Evolutionary conservation across 78 protist genomes (phyloP).

Genomic region (Chrysochromulina tobinii): DNA sequence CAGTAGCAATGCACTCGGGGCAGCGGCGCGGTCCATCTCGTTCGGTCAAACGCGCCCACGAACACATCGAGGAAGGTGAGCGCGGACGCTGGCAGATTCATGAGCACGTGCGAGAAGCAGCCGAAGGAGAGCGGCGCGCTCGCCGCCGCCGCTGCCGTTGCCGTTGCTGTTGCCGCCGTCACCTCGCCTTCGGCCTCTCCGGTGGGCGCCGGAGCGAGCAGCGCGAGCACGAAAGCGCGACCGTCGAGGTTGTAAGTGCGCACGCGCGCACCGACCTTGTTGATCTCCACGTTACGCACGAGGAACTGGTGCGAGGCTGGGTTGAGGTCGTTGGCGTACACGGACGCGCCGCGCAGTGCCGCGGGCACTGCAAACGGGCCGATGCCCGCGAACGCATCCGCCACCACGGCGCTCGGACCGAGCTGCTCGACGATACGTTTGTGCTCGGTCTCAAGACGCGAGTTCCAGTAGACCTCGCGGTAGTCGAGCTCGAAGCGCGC

Average conservation of each 20-base stretch:
- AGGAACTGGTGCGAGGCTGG: slow-evolving; percentile 75
- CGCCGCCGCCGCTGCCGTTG: background rate
- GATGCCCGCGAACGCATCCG: slow-evolving; percentile 92
- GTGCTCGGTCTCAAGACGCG: slow-evolving; percentile 90
- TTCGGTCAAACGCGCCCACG: background rate
- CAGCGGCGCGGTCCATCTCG: background rate
- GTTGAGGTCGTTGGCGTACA: slow-evolving; percentile 95
- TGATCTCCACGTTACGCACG: slow-evolving; percentile 44
- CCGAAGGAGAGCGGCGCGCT: background rate
- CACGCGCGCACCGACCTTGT: background rate
- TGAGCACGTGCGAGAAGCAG: slow-evolving; percentile 57
- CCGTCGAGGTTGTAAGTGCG: slow-evolving; percentile 61
- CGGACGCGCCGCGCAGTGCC: slow-evolving; percentile 64
- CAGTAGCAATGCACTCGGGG: slow-evolving; percentile 72
- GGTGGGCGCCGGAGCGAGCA: background rate
- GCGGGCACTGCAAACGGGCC: slow-evolving; percentile 97
- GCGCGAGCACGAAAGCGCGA: slow-evolving; percentile 54
- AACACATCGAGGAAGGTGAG: slow-evolving; percentile 79
- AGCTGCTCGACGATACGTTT: slow-evolving; percentile 51
- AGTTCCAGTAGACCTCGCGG: slow-evolving; percentile 93
- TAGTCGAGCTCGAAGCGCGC: slow-evolving; percentile 77
- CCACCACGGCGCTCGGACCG: background rate
- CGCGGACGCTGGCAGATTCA: slow-evolving; percentile 91
- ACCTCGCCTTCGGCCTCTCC: no score
- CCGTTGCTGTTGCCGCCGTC: background rate